Conservation (phyloP, 169 alveolate species). For the Pseudocohnilembus persalinus region DNA sequence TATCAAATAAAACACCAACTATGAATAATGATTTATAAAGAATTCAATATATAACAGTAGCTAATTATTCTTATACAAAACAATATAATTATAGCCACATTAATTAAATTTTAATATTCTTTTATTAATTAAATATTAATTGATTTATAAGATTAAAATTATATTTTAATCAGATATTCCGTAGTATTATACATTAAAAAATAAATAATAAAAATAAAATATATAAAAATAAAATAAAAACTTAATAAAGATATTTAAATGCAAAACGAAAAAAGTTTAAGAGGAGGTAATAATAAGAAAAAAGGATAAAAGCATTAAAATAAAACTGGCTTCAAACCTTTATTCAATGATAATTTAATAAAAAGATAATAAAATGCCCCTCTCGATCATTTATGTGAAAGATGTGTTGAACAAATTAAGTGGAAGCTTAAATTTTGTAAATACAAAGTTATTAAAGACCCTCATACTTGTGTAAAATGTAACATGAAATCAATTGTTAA, state of each 20-base stretch:
- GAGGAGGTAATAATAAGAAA: background rate
- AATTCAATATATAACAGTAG: too few species aligned
- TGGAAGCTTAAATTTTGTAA: background rate
- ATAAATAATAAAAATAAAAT: too few species aligned
- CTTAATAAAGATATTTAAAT: background rate
- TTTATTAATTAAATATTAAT: too few species aligned
- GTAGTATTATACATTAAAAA: too few species aligned
- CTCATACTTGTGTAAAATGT: background rate
- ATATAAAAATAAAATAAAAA: too few species aligned
- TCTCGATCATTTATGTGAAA: background rate
- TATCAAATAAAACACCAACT: too few species aligned
- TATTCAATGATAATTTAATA: too few species aligned
- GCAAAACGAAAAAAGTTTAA: too few species aligned
- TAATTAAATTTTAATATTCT: background rate
- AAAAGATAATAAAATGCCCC: background rate
- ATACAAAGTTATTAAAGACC: background rate
- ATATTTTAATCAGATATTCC: too few species aligned
- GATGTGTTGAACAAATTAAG: background rate
- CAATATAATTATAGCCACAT: too few species aligned
- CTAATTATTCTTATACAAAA: too few species aligned
- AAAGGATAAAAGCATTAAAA: background rate
- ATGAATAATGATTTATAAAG: too few species aligned
- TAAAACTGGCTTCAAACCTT: background rate
- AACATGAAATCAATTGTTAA: background rate
- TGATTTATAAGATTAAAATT: background rate